Conservation (phyloP, 2,329 filamentous ascomycete species). For the Akanthomyces muscarius region DNA sequence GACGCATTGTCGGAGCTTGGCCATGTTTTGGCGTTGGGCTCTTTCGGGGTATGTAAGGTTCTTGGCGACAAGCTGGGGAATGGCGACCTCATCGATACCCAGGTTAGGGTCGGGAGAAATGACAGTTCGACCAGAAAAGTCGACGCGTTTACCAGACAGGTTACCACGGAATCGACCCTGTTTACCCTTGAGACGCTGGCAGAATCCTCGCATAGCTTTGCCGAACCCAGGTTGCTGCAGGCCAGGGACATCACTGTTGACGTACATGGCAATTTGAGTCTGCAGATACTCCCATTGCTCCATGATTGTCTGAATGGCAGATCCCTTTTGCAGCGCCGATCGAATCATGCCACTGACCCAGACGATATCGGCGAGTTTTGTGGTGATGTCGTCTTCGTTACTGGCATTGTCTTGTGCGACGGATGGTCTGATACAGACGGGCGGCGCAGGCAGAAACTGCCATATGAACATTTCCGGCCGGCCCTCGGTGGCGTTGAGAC, state of each 20-base stretch:
- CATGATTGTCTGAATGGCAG: constrained; percentile 84
- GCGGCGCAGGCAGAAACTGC: constrained; percentile 92
- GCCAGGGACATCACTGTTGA: constrained; percentile 93
- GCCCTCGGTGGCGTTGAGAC: constrained; percentile 79
- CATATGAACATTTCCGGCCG: constrained; percentile 96
- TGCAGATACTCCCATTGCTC: constrained; percentile 98
- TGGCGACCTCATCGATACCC: constrained; percentile 87
- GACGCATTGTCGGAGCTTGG: constrained; percentile 72
- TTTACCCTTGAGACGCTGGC: constrained; percentile 93
- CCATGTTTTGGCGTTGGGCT: constrained; percentile 78
- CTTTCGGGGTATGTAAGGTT: constrained; percentile 94
- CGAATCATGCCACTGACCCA: constrained; percentile 86
- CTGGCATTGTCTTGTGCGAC: constrained; percentile 90
- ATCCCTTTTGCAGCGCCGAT: constrained; percentile 76
- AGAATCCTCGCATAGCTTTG: constrained; percentile 88
- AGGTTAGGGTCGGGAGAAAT: constrained; percentile 97
- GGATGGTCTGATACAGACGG: constrained; percentile 89
- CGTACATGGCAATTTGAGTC: constrained; percentile 93
- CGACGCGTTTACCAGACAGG: constrained; percentile 94
- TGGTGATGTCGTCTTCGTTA: constrained; percentile 94
- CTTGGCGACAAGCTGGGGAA: constrained; percentile 87
- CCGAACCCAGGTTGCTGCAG: constrained; percentile 84
- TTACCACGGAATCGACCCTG: constrained; percentile 97
- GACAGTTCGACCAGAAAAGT: constrained; percentile 95
- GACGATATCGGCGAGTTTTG: constrained; percentile 94